phyloP scores from a whole-genome alignment of 768 basidiomycete genomes.

The Russula dissimulans region DNA sequence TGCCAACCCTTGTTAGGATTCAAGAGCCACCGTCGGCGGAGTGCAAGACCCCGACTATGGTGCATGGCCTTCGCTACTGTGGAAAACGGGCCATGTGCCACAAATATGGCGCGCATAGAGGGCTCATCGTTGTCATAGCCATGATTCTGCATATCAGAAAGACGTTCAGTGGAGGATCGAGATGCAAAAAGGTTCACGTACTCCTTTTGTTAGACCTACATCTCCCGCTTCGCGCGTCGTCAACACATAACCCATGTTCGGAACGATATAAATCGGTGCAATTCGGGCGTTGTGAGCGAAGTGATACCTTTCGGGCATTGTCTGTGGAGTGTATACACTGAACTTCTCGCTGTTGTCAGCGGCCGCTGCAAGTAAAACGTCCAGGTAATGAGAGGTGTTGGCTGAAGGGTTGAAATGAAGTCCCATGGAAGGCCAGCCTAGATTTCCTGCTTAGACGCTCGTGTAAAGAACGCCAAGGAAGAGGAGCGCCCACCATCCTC shows the following conservation, averaged over 20 bases:
- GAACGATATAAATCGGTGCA: slow-evolving; percentile 80
- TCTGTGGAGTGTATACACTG: slow-evolving; percentile 65
- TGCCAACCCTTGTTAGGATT: slow-evolving; percentile 50
- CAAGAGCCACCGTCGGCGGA: slow-evolving; percentile 22
- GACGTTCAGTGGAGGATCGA: background rate
- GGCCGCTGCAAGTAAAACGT: slow-evolving; percentile 45
- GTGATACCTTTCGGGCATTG: slow-evolving; percentile 78
- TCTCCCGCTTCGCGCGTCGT: slow-evolving; percentile 56
- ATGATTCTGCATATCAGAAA: slow-evolving; percentile 49
- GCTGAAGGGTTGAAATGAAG: slow-evolving; percentile 57
- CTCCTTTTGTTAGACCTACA: slow-evolving; percentile 63
- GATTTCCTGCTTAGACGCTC: background rate
- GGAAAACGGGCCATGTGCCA: slow-evolving; percentile 87
- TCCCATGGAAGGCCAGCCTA: slow-evolving; percentile 85
- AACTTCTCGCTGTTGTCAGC: slow-evolving; percentile 54
- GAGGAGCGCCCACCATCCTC: slow-evolving; percentile 43
- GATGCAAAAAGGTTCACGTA: slow-evolving; percentile 28
- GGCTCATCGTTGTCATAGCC: slow-evolving; percentile 77
- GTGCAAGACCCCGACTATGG: slow-evolving; percentile 22
- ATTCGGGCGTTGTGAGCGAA: slow-evolving; percentile 68
- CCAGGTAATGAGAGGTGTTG: slow-evolving; percentile 49
- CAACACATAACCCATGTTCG: slow-evolving; percentile 70
- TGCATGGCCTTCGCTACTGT: slow-evolving; percentile 52
- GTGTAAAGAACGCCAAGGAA: background rate
- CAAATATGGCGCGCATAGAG: slow-evolving; percentile 84